These are phyloP conservation scores for Liquidambar formosana DNA, from an alignment of 164 flowering plant genomes.

Conservation along the genomic window DNA sequence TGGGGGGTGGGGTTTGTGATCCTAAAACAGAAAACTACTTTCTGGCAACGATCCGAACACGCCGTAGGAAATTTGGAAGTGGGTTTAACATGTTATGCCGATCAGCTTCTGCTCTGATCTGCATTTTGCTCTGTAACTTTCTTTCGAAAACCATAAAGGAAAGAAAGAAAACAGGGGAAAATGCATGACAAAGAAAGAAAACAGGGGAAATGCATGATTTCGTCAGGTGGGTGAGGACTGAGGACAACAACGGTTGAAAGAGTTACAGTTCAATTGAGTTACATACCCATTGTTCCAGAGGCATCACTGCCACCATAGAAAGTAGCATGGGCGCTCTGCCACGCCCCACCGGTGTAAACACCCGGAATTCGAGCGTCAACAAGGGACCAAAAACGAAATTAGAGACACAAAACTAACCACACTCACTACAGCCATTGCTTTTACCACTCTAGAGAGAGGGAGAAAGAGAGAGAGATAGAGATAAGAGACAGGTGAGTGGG, in stretches of 20 bases:
- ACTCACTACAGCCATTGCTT: conserved; percentile 14
- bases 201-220: background rate
- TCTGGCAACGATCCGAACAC: too few relatives aligned
- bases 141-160: too few relatives aligned
- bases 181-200: background rate
- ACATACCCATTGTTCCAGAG: conserved; percentile 65
- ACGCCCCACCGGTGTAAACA: conserved; percentile 39
- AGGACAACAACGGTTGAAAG: too few relatives aligned
- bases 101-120: too few relatives aligned
- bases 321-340: conserved; percentile 64
- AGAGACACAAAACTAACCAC: conserved; percentile 12
- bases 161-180: background rate
- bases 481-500: conserved; percentile 2
- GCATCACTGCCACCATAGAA: conserved; percentile 69
- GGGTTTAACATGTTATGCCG: too few relatives aligned
- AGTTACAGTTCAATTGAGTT: background rate
- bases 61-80: too few relatives aligned
- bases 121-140: too few relatives aligned
- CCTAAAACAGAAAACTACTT: too few relatives aligned
- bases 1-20: too few relatives aligned
- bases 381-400: background rate
- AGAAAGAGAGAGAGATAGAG: conserved; percentile 4
- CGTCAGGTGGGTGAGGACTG: too few relatives aligned
- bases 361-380: conserved; percentile 48
- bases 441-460: background rate